A percentile compares a stretch with the other conserved stretches of the same genome.
Evolutionary conservation across 495 filamentous ascomycete genomes (phyloP).

Genomic region (Terfezia boudieri): DNA sequence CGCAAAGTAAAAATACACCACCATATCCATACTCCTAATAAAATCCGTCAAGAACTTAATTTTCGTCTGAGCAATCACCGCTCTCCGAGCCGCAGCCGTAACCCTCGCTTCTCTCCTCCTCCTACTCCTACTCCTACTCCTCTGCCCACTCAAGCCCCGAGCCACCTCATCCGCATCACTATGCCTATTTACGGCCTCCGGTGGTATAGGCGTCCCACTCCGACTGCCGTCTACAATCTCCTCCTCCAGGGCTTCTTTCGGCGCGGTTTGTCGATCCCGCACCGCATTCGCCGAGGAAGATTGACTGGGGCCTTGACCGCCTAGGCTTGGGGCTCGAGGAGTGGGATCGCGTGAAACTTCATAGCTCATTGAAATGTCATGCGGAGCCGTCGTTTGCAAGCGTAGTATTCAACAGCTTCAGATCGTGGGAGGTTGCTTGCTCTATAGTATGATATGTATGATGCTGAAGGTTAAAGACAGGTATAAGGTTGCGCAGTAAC

Average conservation of each 20-base stretch:
- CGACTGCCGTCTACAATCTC: neutral
- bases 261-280: neutral
- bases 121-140: neutral
- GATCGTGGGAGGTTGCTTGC: no score
- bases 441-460: no score
- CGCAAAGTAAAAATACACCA: conserved; percentile 43
- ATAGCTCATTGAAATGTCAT: conserved; percentile 22
- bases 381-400: neutral
- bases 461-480: no score
- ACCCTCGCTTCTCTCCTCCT: conserved; percentile 7
- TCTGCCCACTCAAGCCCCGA: neutral
- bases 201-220: neutral
- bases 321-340: conserved; percentile 8
- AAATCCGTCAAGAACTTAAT: conserved; percentile 34
- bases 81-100: conserved; percentile 7
- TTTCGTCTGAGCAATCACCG: neutral
- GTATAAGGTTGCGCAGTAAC: no score
- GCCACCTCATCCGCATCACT: neutral
- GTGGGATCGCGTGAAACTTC: conserved; percentile 13
- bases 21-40: conserved; percentile 38
- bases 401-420: neutral
- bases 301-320: conserved; percentile 9
- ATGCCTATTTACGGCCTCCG: neutral
- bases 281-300: neutral
- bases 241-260: neutral